phyloP scores from a whole-genome alignment of 2,329 filamentous ascomycete species.

The Bertia moriformis region DNA sequence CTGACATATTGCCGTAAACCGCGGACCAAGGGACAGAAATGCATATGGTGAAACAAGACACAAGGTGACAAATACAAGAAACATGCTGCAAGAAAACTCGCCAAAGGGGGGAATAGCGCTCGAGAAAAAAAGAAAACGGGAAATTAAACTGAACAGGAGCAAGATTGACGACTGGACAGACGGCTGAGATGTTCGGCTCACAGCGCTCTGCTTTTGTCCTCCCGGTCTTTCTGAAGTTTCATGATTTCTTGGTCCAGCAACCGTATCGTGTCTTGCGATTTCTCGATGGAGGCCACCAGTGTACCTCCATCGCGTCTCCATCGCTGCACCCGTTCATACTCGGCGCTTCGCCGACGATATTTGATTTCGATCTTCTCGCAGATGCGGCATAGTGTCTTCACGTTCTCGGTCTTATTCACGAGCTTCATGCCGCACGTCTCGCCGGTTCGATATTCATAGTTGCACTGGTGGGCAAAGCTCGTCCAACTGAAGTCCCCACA shows the following conservation, averaged over 20 bases:
- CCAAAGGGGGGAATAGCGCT: too few relatives aligned
- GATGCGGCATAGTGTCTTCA: slow-evolving; percentile 58
- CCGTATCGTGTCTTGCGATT: background rate
- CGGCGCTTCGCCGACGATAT: slow-evolving; percentile 58
- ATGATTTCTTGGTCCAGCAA: background rate
- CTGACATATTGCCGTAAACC: too few relatives aligned
- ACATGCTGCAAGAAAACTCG: too few relatives aligned
- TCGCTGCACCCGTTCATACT: slow-evolving; percentile 58
- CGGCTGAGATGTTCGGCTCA: too few relatives aligned
- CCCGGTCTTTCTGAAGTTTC: background rate
- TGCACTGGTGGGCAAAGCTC: slow-evolving; percentile 81
- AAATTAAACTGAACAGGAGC: too few relatives aligned
- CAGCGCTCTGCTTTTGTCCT: background rate
- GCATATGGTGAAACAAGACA: too few relatives aligned
- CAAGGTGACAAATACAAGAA: too few relatives aligned
- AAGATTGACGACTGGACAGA: too few relatives aligned
- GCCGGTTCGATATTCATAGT: slow-evolving; percentile 85
- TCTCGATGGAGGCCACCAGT: background rate
- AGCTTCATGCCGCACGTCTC: slow-evolving; percentile 93
- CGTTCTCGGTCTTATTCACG: slow-evolving; percentile 58
- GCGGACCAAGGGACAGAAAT: too few relatives aligned
- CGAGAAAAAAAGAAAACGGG: too few relatives aligned
- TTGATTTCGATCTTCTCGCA: slow-evolving; percentile 87
- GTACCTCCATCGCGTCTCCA: slow-evolving; percentile 55
- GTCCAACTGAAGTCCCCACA: slow-evolving; percentile 95